Conservation (phyloP, 768 basidiomycete genomes). For the Sarcodon sp. region DNA sequence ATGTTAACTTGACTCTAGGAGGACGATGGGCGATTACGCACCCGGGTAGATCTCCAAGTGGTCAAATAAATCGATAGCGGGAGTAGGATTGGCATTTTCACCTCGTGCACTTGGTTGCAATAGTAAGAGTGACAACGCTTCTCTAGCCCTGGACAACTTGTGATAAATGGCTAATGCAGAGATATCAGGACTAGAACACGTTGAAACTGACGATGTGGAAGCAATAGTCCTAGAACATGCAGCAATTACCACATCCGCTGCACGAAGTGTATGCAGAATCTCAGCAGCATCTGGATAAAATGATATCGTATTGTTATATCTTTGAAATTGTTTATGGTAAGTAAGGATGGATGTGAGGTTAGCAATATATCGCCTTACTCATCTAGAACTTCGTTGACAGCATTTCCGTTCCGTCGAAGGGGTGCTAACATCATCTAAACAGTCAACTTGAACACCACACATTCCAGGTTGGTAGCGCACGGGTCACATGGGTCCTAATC, state of each 20-base stretch:
- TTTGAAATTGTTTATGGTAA: slow-evolving; percentile 10
- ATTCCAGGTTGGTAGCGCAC: slow-evolving; percentile 14
- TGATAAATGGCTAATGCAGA: neutral
- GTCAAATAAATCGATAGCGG: slow-evolving; percentile 54
- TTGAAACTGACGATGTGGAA: slow-evolving; percentile 43
- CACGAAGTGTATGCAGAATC: slow-evolving; percentile 49
- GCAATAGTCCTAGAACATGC: slow-evolving; percentile 68
- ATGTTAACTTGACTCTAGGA: neutral
- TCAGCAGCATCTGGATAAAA: slow-evolving; percentile 72
- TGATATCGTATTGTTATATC: slow-evolving; percentile 39
- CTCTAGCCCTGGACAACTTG: slow-evolving; percentile 40
- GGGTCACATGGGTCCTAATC: slow-evolving; percentile 70
- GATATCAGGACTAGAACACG: neutral
- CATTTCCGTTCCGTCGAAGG: slow-evolving; percentile 31
- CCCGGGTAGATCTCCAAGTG: slow-evolving; percentile 68
- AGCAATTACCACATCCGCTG: slow-evolving; percentile 40
- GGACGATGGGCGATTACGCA: slow-evolving; percentile 9
- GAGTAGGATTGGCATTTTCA: slow-evolving; percentile 17
- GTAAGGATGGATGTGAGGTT: neutral
- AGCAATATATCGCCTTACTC: slow-evolving; percentile 15
- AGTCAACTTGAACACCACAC: neutral
- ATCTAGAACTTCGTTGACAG: slow-evolving; percentile 38
- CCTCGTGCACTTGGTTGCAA: slow-evolving; percentile 28
- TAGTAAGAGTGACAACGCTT: slow-evolving; percentile 56
- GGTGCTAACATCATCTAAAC: slow-evolving; percentile 26